Percentiles rank a stretch among this genome's conserved stretches.
Conservation (phyloP, 2,329 filamentous ascomycete species). For the Colletotrichum sp. region DNA sequence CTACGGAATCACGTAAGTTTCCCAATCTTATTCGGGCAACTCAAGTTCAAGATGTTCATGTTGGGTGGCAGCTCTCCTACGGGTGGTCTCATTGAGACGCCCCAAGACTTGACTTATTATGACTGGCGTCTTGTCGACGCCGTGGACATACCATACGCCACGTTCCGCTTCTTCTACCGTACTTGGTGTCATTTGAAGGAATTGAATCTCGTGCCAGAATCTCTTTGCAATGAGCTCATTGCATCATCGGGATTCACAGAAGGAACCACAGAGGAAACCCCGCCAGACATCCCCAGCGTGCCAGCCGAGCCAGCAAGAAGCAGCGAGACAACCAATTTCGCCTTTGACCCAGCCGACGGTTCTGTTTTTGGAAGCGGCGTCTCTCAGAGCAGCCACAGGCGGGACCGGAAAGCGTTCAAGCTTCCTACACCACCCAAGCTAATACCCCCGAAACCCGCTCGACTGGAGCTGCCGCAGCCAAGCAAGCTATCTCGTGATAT, state of each 20-base stretch:
- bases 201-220: conserved; percentile 51
- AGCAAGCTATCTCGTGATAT: conserved; percentile 34
- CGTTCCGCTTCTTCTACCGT: conserved; percentile 63
- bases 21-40: neutral
- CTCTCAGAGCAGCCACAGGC: neutral
- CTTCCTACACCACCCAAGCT: conserved; percentile 33
- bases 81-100: conserved; percentile 56
- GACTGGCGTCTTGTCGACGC: conserved; percentile 58
- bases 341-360: neutral
- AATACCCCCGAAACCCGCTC: neutral
- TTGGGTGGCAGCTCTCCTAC: conserved; percentile 50
- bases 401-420: neutral
- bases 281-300: neutral
- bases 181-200: conserved; percentile 53
- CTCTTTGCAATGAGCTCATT: conserved; percentile 15
- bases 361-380: neutral
- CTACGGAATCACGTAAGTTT: conserved; percentile 60
- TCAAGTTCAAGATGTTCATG: conserved; percentile 9
- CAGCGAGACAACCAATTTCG: neutral
- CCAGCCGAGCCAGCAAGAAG: neutral
- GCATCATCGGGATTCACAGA: neutral
- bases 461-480: conserved; percentile 31
- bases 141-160: conserved; percentile 55
- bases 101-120: conserved; percentile 56
- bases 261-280: neutral